Evolutionary conservation across 371 early-diverging fungal species (phyloP).

Genomic region (Mortierella sp.): DNA sequence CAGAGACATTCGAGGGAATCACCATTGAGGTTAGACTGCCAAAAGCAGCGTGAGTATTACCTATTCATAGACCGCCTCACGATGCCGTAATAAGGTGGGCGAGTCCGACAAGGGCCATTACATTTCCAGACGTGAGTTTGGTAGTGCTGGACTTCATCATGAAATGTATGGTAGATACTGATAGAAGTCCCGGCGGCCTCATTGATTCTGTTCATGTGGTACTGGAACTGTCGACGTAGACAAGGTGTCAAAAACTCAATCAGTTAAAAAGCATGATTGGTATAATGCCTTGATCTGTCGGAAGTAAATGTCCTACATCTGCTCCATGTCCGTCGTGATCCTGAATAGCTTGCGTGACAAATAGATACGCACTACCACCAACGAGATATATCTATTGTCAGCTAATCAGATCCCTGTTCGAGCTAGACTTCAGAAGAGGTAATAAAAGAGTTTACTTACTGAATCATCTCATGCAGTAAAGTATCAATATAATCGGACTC

Average conservation of each 20-base stretch:
- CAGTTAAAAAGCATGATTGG: neutral
- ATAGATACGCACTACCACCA: conserved; percentile 64
- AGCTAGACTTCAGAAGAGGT: neutral
- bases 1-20: neutral
- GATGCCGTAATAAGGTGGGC: conserved; percentile 71
- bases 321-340: conserved; percentile 59
- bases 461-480: conserved; percentile 64
- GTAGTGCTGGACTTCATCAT: conserved; percentile 73
- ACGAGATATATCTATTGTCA: neutral
- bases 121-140: conserved; percentile 77
- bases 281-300: neutral
- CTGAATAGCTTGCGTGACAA: conserved; percentile 63
- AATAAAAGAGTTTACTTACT: conserved; percentile 23
- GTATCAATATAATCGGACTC: conserved; percentile 67
- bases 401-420: neutral
- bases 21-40: neutral
- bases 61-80: conserved; percentile 76
- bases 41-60: conserved; percentile 22
- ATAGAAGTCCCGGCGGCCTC: conserved; percentile 64
- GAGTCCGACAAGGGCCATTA: conserved; percentile 68
- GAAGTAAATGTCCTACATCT: conserved; percentile 55
- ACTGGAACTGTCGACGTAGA: conserved; percentile 38
- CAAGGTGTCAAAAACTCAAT: no score
- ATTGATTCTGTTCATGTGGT: conserved; percentile 67
- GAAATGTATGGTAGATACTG: conserved; percentile 74